Evolutionary conservation across 495 filamentous ascomycete species (phyloP), one percentile per base, ranked within the genome.

Genomic region (Tuber microsphaerosporum): DNA sequence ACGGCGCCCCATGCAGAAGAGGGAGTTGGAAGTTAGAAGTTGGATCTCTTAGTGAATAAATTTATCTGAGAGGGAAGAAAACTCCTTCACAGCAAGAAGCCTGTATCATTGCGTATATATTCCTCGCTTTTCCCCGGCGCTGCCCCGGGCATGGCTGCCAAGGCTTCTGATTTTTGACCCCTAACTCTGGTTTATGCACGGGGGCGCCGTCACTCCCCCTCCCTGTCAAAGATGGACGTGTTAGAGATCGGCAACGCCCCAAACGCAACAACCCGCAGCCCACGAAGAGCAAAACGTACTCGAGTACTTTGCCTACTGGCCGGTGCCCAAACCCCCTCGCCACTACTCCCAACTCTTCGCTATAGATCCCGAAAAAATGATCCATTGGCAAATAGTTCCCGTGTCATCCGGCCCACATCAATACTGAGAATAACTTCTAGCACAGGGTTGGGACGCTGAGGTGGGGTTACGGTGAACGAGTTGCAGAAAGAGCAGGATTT

Each of bases 221-320:
- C 39, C 39, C 39, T 41, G 4, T 6, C 39, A 41, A 41, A 41
- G 5, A 41, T 41, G 1, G 39, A 88, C 71, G 87, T 87, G 86
- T 80, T 87, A 31, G 85, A 87, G 73, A 82, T 87, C 14, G 86
- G 86, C 0, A 86, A 85, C 26, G 75, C 83, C 9, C 72, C 84
- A 2, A 76, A 86, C 17, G 85, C 83, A 1, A 73, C 78, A 0
- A 73, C 82, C 0, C 84, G 87, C 70, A 34, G 5, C 39, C 39
- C 39, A 41, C 39, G 39, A 74, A 72, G 84, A 86, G 34, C 5
- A 41, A 41, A 37, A 37, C 34, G 34, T 37, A 41, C 39, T n/a
- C n/a, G n/a, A n/a, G 70, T 80, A 89, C 79, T 88, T 89, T 78
- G 85, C 86, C 10, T 76, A 88, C 44, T n/a, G n/a, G n/a, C n/a